Evolutionary conservation across 129 eudicot genomes (phyloP), one percentile per base, ranked within the genome.

Genomic region (Helichrysum umbraculigerum): DNA sequence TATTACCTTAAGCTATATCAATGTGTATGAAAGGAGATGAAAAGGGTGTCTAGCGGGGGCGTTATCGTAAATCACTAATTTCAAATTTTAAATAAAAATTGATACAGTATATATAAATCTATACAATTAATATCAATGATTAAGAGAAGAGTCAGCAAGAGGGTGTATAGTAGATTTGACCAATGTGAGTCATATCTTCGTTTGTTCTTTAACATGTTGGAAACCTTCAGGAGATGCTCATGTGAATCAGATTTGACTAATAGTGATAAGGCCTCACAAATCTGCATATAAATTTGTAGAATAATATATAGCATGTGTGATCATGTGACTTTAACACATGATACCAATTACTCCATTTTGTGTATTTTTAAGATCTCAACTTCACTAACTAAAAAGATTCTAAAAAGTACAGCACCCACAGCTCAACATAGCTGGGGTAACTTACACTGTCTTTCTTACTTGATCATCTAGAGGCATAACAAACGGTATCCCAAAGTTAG

Each of bases 291-390:
- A 78, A 70, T 72, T 64, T 21, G 66, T 67, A 74, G 76, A 81
- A 73, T 76, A 82, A 70, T 67, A 76, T 70, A 74, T 39, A 76
- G 85, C 84, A 83, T 85, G 85, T 85, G 95, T 82, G 79, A 83
- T 88, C 97, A 91, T 85, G 97, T 88, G 95, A 85, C 82, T 70
- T 75, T 61, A 74, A 76, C 91, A 88, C 91, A 86, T 88, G 92
- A 86, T 66, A 86, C 75, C 87, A 79, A 58, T 56, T 57, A 42
- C n/a, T n/a, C n/a, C 80, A 51, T 66, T 62, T 65, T 67, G 79
- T 59, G 65, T 80, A 37, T 80, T 67, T 74, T 29, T 34, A 80
- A 80, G 12, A 19, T 80, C 70, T 44, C 35, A 42, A 76, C 68
- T 68, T 76, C 67, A 76, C 68, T 37, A 76, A 76, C 80, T 54